Evolutionary conservation across 331 rosid genomes (phyloP), one percentile per base, ranked within the genome.

Genomic region (Telfairia occidentalis): DNA sequence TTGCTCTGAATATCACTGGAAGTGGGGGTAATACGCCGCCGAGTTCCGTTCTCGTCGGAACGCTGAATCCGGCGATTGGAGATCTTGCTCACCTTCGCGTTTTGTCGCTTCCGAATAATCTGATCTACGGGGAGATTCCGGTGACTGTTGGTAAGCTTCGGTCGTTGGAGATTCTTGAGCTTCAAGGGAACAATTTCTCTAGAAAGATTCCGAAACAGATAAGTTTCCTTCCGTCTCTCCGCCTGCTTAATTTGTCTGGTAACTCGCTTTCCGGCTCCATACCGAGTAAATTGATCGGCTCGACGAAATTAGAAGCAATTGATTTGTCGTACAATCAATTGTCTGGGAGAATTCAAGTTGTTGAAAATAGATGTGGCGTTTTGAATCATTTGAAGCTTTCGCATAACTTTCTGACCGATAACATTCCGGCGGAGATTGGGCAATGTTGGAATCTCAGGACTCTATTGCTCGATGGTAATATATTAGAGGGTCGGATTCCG

Each of bases 241-340:
- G 70, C 3, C 30, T 80, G 70, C 82, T 89, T 75, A 89, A 89
- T 46, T 78, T 89, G 60, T 89, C 94, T 50, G 71, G 78, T 42
- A 87, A 89, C 77, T 83, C 75, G 45, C 54, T 89, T 13, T 80
- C 85, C 3, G 91, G 87, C 81, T 19, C 73, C 7, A 55, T 87
- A 15, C 87, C 91, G 0, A 49, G 64, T 64, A 76, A 18, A 21
- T 49, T 89, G 55, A 52, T 87, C 76, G 85, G 87, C 61, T 76
- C 79, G 52, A 50, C 78, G 63, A 82, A 55, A 45, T 37, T 85
- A n/a, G 61, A 76, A 54, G 46, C 35, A 15, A 53, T 89, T 82
- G 94, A 89, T 78, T 83, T 89, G 46, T 89, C 91, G n/a, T 76
- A 81, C 65, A 89, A 89, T 73, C 88, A 73, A 35, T 54, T 89